Conservation (phyloP, 768 basidiomycete genomes). For the Obba rivulosa region DNA sequence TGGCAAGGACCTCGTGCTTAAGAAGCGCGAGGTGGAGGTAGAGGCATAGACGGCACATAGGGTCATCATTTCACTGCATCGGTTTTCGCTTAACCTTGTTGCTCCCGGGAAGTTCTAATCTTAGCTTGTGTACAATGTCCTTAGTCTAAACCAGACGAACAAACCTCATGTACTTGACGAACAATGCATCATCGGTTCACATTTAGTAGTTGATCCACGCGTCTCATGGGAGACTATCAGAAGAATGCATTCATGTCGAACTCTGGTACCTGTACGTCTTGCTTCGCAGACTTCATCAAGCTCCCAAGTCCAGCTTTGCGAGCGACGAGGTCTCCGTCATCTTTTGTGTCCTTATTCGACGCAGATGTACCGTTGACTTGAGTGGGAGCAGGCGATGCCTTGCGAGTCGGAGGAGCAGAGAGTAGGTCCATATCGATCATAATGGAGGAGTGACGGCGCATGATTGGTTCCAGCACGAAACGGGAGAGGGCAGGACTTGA, state of each 20-base stretch:
- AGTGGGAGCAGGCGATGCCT: conserved; percentile 41
- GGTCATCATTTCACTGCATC: background rate
- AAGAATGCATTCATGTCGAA: conserved; percentile 83
- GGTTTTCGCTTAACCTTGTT: conserved; percentile 1
- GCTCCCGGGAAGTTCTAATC: conserved; percentile 3
- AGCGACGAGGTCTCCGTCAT: conserved; percentile 55
- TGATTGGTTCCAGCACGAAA: conserved; percentile 45
- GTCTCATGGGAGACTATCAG: conserved; percentile 21
- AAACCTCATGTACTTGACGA: conserved; percentile 14
- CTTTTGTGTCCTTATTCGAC: conserved; percentile 35
- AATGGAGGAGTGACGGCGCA: conserved; percentile 67
- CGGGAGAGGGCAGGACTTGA: conserved; percentile 41
- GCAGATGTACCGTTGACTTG: conserved; percentile 7
- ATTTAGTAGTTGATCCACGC: background rate
- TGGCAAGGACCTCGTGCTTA: conserved; percentile 74
- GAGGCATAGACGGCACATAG: conserved; percentile 33
- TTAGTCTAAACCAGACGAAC: background rate
- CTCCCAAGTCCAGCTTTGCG: conserved; percentile 74
- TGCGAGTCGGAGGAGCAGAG: conserved; percentile 52
- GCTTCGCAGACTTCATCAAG: conserved; percentile 87
- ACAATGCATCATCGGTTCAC: conserved; percentile 9
- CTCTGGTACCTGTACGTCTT: conserved; percentile 79
- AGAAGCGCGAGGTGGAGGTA: conserved; percentile 76
- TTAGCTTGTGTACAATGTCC: conserved; percentile 12
- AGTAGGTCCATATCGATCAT: conserved; percentile 86